Evolutionary conservation across 2,329 filamentous ascomycete species (phyloP).

Genomic region (Pseudogymnoascus sp.): DNA sequence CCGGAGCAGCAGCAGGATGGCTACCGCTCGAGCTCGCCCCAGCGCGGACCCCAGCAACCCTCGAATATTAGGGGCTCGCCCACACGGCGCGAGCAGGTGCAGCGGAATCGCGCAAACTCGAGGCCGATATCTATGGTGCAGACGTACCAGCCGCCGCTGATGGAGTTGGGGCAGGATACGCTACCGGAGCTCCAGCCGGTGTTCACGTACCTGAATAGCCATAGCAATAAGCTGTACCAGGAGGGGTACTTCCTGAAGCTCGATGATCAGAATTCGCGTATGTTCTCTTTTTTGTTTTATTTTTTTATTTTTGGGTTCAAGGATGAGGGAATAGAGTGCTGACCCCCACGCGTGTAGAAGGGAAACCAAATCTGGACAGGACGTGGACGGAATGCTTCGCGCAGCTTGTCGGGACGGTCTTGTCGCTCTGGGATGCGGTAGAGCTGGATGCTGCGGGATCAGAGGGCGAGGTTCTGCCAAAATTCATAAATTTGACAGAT

Average conservation of each 20-base stretch:
- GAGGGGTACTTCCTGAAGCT: conserved; percentile 97
- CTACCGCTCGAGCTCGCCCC: background rate
- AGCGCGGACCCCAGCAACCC: background rate
- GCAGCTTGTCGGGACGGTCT: conserved; percentile 86
- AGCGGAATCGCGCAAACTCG: conserved; percentile 38
- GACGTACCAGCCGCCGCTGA: conserved; percentile 74
- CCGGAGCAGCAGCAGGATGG: background rate
- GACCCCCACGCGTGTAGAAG: conserved; percentile 50
- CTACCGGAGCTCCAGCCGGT: conserved; percentile 90
- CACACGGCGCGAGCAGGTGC: conserved; percentile 23
- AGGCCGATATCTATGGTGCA: conserved; percentile 81
- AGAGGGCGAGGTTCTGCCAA: conserved; percentile 76
- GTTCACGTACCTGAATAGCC: conserved; percentile 88
- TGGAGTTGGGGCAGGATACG: conserved; percentile 78
- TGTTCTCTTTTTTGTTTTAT: conserved; percentile 33
- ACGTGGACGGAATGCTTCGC: conserved; percentile 97
- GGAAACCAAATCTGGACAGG: conserved; percentile 74
- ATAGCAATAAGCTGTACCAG: conserved; percentile 93
- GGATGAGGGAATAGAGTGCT: conserved; percentile 20
- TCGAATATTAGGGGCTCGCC: conserved; percentile 28
- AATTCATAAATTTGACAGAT: conserved; percentile 94
- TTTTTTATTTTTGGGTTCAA: background rate
- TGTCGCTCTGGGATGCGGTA: conserved; percentile 92
- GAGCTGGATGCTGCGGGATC: conserved; percentile 82
- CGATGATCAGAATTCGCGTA: conserved; percentile 88